These are phyloP conservation scores for Sarcodon aspratus DNA, from an alignment of 768 basidiomycete genomes.

Conservation along the genomic window DNA sequence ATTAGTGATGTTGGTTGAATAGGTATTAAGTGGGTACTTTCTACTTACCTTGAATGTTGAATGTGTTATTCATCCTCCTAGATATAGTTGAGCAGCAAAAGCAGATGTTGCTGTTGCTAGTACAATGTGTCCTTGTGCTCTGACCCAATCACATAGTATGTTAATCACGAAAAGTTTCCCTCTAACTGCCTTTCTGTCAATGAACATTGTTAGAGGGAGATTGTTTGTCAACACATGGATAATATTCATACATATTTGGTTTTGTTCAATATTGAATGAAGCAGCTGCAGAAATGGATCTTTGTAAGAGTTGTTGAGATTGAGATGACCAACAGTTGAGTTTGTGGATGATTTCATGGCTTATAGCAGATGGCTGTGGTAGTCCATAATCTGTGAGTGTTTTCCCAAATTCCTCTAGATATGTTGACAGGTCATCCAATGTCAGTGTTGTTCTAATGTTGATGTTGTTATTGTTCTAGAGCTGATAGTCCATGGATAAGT, in stretches of 20 bases:
- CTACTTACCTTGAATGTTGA: conserved; percentile 24
- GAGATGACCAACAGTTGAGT: conserved; percentile 16
- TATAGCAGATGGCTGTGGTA: conserved; percentile 16
- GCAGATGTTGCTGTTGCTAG: conserved; percentile 26
- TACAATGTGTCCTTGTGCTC: conserved; percentile 18
- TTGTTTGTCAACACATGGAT: conserved; percentile 6
- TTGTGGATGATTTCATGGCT: conserved; percentile 17
- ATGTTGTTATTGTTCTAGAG: conserved; percentile 5
- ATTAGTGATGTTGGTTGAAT: too few species aligned
- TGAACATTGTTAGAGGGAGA: conserved; percentile 14
- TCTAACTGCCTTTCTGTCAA: conserved; percentile 28
- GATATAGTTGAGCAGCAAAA: conserved; percentile 28
- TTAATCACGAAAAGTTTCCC: conserved; percentile 28
- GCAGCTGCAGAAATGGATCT: conserved; percentile 5
- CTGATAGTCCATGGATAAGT: conserved; percentile 13
- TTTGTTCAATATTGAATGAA: conserved; percentile 13
- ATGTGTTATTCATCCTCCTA: conserved; percentile 25
- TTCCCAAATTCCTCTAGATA: conserved; percentile 16
- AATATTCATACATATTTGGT: too few species aligned
- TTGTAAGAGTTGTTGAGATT: conserved; percentile 4
- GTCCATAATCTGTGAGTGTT: conserved; percentile 15
- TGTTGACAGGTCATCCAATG: conserved; percentile 12
- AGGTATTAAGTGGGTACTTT: too few species aligned
- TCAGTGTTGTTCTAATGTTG: conserved; percentile 11
- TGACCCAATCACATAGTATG: conserved; percentile 20